Percentiles rank a stretch among this genome's conserved stretches.
phyloP scores from a whole-genome alignment of 179 eudicot species.

The Silene coronaria region DNA sequence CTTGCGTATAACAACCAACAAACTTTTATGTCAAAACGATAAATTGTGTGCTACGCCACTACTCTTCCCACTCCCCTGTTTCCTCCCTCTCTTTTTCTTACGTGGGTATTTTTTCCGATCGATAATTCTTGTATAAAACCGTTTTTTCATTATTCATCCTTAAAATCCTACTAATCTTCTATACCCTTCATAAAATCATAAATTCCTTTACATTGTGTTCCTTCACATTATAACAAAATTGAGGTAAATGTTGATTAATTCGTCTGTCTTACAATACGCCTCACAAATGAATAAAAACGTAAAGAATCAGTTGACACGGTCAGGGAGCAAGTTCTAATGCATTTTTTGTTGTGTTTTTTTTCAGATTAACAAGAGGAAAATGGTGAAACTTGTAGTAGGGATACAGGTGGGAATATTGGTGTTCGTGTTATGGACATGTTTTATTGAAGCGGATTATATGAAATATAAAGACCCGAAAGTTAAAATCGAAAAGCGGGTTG shows the following conservation, averaged over 20 bases:
- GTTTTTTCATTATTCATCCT: neutral
- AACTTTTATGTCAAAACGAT: neutral
- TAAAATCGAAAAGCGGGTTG: conserved; percentile 25
- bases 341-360: neutral
- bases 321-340: too few relatives aligned
- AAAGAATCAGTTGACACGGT: too few relatives aligned
- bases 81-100: neutral
- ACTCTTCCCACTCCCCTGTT: neutral
- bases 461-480: conserved; percentile 40
- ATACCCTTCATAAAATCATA: neutral
- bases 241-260: neutral
- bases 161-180: neutral
- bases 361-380: conserved; percentile 5
- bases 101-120: too few relatives aligned
- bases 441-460: conserved; percentile 23
- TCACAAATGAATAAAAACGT: too few relatives aligned
- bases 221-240: neutral
- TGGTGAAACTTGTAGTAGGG: conserved; percentile 16
- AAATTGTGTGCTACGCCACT: neutral
- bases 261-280: too few relatives aligned
- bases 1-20: neutral
- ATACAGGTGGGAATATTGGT: conserved; percentile 20
- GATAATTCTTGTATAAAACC: too few relatives aligned
- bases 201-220: neutral
- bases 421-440: conserved; percentile 16